Percentiles rank a stretch among this genome's conserved stretches.
Conservation (phyloP, 129 eudicot genomes). For the Erigeron canadensis region DNA sequence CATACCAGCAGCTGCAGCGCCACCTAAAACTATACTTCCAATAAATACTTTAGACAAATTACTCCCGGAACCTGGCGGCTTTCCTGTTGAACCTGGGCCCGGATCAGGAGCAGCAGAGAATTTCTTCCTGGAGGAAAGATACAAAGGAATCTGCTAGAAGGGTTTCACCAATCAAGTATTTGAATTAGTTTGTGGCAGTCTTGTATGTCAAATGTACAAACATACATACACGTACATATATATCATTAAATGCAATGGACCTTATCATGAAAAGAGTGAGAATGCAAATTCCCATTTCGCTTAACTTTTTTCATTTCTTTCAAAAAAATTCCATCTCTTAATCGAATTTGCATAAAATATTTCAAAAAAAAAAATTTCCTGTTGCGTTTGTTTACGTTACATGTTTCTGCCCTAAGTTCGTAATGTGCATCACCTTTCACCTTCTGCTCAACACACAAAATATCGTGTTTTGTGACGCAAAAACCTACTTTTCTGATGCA, state of each 20-base stretch:
- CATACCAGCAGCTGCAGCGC: constrained; percentile 61
- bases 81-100: constrained; percentile 41
- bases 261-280: not conserved
- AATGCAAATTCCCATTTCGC: no score
- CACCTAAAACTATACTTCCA: constrained; percentile 74
- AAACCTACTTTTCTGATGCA: no score
- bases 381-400: no score
- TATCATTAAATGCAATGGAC: not conserved
- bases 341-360: no score
- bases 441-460: no score
- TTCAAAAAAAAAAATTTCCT: no score
- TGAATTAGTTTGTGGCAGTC: constrained; percentile 2
- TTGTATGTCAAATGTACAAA: not conserved
- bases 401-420: no score
- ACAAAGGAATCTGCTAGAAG: constrained; percentile 69
- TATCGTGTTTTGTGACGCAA: no score
- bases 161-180: not conserved
- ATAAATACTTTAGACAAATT: constrained; percentile 42
- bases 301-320: no score
- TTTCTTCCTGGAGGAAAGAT: constrained; percentile 67
- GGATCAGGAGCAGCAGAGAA: constrained; percentile 59
- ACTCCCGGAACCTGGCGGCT: constrained; percentile 48
- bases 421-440: no score
- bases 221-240: not conserved
- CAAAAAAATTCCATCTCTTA: no score